A percentile compares a stretch with the other conserved stretches of the same genome.
These are phyloP conservation scores for Boletus calvinii DNA, from an alignment of 1,284 basidiomycete species.

Conservation along the genomic window DNA sequence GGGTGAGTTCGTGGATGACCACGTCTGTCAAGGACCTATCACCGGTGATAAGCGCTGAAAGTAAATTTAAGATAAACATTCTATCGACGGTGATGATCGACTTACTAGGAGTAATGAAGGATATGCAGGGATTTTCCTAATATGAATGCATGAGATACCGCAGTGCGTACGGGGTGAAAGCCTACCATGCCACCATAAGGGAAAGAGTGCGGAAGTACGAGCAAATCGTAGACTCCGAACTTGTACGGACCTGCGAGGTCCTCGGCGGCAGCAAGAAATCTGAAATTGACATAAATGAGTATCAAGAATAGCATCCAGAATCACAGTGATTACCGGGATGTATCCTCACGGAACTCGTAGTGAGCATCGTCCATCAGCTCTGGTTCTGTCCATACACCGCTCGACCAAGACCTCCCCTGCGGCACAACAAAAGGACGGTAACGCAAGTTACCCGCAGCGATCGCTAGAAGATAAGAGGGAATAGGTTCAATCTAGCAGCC, in stretches of 20 bases:
- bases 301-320: neutral
- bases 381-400: conserved; percentile 91
- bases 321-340: conserved; percentile 52
- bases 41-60: conserved; percentile 72
- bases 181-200: conserved; percentile 88
- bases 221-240: conserved; percentile 89
- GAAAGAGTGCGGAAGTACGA: conserved; percentile 92
- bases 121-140: conserved; percentile 81
- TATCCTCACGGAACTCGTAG: conserved; percentile 89
- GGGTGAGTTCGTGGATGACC: conserved; percentile 78
- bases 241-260: conserved; percentile 72
- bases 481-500: conserved; percentile 69
- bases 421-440: conserved; percentile 66
- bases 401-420: conserved; percentile 68
- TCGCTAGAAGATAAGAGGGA: conserved; percentile 85
- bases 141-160: conserved; percentile 5
- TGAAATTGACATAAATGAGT: conserved; percentile 25
- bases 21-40: conserved; percentile 87
- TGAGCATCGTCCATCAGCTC: conserved; percentile 75
- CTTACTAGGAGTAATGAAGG: conserved; percentile 86
- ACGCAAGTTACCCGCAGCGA: conserved; percentile 79
- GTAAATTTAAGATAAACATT: neutral
- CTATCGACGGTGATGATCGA: neutral
- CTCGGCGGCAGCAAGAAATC: conserved; percentile 80
- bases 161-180: neutral